Percentiles rank a stretch among this genome's conserved stretches.
Conservation (phyloP, 768 basidiomycete genomes). For the Pleurotus tuoliensis region DNA sequence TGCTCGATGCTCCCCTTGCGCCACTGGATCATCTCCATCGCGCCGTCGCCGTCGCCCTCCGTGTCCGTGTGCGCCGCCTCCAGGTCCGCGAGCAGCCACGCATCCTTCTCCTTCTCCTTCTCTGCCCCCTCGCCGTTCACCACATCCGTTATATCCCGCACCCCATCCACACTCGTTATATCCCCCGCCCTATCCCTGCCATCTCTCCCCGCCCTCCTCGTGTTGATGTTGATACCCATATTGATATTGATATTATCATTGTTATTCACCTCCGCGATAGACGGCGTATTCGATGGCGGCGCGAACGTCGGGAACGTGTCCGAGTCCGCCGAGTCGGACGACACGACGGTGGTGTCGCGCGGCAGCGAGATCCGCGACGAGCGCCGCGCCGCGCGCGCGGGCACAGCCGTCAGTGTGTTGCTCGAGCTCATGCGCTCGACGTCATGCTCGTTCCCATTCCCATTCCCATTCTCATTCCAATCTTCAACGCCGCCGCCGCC, state of each 20-base stretch:
- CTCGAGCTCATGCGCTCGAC: slow-evolving; percentile 19
- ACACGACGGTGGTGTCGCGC: neutral
- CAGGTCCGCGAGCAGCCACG: slow-evolving; percentile 3
- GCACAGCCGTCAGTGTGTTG: slow-evolving; percentile 9
- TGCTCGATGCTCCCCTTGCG: slow-evolving; percentile 1
- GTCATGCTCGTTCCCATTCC: too few relatives aligned
- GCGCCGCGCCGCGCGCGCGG: neutral
- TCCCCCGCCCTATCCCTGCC: too few relatives aligned
- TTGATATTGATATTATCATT: too few relatives aligned
- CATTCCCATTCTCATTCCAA: too few relatives aligned
- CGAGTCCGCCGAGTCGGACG: slow-evolving; percentile 4
- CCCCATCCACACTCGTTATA: too few relatives aligned
- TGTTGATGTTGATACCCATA: too few relatives aligned
- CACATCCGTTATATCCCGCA: neutral
- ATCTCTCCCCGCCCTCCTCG: too few relatives aligned
- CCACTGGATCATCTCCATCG: slow-evolving; percentile 8
- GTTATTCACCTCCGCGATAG: neutral
- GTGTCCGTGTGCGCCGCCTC: slow-evolving; percentile 6
- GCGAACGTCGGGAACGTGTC: slow-evolving; percentile 12
- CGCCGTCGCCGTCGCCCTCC: neutral
- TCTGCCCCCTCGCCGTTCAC: neutral
- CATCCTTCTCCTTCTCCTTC: slow-evolving; percentile 3
- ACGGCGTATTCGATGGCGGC: slow-evolving; percentile 6
- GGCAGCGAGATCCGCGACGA: neutral
- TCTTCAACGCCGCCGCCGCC: too few relatives aligned